phyloP scores from a whole-genome alignment of 1,284 basidiomycete genomes.

The Ganoderma lingzhi region DNA sequence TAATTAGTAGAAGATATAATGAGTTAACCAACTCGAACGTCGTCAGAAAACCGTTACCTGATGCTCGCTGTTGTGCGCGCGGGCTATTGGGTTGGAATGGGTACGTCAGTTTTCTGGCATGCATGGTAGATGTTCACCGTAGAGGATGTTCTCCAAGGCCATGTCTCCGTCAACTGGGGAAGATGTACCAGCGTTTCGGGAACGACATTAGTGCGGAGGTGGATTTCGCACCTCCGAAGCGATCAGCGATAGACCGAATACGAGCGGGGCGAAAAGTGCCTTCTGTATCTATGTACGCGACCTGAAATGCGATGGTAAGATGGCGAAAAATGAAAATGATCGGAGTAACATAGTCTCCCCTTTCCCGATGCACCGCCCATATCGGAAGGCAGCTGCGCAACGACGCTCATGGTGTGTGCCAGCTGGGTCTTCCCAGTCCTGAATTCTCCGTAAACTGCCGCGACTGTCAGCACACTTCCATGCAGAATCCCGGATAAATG shows the following conservation, averaged over 20 bases:
- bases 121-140: conserved; percentile 55
- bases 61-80: conserved; percentile 89
- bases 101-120: not conserved
- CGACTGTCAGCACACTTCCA: not conserved
- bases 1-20: conserved; percentile 38
- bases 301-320: conserved; percentile 51
- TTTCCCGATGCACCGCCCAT: conserved; percentile 92
- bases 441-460: conserved; percentile 79
- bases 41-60: conserved; percentile 56
- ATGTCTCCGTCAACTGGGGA: conserved; percentile 77
- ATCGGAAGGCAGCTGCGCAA: conserved; percentile 87
- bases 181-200: not conserved
- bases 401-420: conserved; percentile 91
- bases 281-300: conserved; percentile 95
- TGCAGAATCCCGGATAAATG: not conserved
- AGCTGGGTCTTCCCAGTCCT: conserved; percentile 92
- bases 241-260: conserved; percentile 87
- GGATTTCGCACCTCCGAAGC: conserved; percentile 63
- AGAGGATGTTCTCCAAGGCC: conserved; percentile 88
- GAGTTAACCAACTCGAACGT: not conserved
- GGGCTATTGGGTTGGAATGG: conserved; percentile 53
- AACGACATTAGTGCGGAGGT: not conserved
- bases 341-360: conserved; percentile 45
- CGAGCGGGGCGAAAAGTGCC: conserved; percentile 95
- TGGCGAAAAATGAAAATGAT: not conserved